Conservation (phyloP, 306 rosid species). For the Rubus idaeus region DNA sequence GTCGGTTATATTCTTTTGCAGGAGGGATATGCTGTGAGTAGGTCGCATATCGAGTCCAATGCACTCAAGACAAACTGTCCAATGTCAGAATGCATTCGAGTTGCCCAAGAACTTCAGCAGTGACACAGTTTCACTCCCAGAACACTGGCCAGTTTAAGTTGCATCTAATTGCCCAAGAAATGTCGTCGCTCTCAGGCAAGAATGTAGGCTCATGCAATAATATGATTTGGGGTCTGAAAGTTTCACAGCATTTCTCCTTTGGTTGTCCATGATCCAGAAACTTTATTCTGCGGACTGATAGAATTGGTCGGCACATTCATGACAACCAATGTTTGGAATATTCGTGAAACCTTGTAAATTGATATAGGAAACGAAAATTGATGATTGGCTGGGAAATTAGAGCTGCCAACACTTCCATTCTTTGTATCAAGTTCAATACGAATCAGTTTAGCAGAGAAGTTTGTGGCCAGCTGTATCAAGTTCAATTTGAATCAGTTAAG, state of each 20-base stretch:
- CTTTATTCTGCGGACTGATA: background rate
- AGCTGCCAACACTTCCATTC: no score
- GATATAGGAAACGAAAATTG: no score
- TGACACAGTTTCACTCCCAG: background rate
- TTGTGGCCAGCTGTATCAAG: no score
- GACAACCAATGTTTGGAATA: background rate
- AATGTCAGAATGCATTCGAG: slow-evolving; percentile 73
- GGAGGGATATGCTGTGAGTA: slow-evolving; percentile 84
- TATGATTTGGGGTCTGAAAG: background rate
- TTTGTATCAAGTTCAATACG: no score
- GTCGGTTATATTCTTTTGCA: slow-evolving; percentile 33
- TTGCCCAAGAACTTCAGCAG: slow-evolving; percentile 61
- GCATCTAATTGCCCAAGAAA: background rate
- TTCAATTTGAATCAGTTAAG: no score
- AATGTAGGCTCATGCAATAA: background rate
- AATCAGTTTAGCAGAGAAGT: no score
- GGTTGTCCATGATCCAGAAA: background rate
- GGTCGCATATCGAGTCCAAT: slow-evolving; percentile 80
- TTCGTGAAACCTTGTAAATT: no score
- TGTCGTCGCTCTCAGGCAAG: background rate
- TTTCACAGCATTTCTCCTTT: background rate
- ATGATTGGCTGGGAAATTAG: no score
- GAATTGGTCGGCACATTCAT: background rate
- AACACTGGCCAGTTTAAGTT: background rate
- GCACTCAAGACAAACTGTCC: slow-evolving; percentile 91